These are phyloP conservation scores for Aspergillus brasiliensis DNA, from an alignment of 2,329 filamentous ascomycete genomes.

Conservation along the genomic window DNA sequence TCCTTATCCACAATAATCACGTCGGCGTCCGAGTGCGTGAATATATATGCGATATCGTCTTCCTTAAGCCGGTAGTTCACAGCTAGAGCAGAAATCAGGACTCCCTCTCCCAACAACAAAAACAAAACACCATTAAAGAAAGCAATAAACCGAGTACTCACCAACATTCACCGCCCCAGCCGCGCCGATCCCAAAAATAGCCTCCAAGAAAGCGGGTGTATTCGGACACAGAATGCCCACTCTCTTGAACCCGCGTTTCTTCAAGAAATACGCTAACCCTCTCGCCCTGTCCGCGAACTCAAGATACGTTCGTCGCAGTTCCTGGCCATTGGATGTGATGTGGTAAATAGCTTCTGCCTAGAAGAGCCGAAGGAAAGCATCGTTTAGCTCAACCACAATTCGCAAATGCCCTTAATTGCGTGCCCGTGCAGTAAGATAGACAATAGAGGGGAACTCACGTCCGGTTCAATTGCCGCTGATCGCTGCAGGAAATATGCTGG, in stretches of 20 bases:
- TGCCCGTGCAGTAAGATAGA: background rate
- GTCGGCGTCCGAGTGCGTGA: constrained; percentile 84
- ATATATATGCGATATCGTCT: constrained; percentile 88
- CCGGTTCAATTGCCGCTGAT: constrained; percentile 83
- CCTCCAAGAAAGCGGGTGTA: constrained; percentile 90
- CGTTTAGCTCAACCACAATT: background rate
- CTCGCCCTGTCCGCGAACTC: constrained; percentile 83
- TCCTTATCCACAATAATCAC: constrained; percentile 84
- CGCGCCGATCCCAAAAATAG: constrained; percentile 82
- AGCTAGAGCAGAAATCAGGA: constrained; percentile 35
- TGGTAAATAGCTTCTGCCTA: constrained; percentile 81
- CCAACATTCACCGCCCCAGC: constrained; percentile 76
- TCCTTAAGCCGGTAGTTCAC: constrained; percentile 75
- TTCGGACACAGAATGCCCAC: constrained; percentile 89
- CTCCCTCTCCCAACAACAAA: background rate
- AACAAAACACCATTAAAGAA: background rate
- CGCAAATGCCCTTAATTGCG: background rate
- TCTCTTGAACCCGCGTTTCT: constrained; percentile 70
- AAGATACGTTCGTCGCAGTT: constrained; percentile 74
- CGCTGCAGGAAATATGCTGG: constrained; percentile 86
- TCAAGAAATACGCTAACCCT: constrained; percentile 84
- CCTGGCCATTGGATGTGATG: constrained; percentile 73
- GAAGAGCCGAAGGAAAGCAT: background rate
- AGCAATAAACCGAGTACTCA: constrained; percentile 27
- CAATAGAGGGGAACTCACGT: constrained; percentile 50